phyloP scores from a whole-genome alignment of 1,139 yeast species.

The Magnusiomyces tetraspermus region DNA sequence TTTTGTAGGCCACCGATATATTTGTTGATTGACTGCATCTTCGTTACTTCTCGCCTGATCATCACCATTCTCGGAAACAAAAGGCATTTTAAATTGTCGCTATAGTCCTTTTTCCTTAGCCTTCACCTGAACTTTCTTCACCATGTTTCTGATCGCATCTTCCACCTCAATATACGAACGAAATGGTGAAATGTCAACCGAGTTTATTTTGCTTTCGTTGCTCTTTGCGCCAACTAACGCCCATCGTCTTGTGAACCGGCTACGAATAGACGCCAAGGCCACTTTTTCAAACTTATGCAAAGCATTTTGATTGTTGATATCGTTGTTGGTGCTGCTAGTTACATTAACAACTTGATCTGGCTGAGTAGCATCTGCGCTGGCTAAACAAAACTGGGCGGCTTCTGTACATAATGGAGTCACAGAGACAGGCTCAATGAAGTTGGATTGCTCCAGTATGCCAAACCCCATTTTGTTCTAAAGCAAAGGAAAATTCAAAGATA shows the following conservation, averaged over 20 bases:
- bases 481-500: too few species aligned
- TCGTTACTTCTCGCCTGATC: not conserved
- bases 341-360: not conserved
- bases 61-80: not conserved
- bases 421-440: not conserved
- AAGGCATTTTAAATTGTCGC: slow-evolving; percentile 1
- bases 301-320: not conserved
- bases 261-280: not conserved
- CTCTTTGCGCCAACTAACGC: not conserved
- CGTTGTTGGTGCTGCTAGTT: too few species aligned
- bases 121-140: not conserved
- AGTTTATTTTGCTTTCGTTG: not conserved
- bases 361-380: not conserved
- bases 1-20: slow-evolving; percentile 3
- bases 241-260: slow-evolving; percentile 1
- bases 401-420: not conserved
- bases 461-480: not conserved
- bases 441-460: not conserved
- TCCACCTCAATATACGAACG: slow-evolving; percentile 2
- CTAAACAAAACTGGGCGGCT: not conserved
- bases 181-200: slow-evolving; percentile 3
- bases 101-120: not conserved
- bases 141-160: slow-evolving; percentile 3
- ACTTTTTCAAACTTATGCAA: slow-evolving; percentile 1
- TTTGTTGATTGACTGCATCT: not conserved